Conservation (phyloP, 441 rosid genomes). For the Rhodomyrtus psidioides region DNA sequence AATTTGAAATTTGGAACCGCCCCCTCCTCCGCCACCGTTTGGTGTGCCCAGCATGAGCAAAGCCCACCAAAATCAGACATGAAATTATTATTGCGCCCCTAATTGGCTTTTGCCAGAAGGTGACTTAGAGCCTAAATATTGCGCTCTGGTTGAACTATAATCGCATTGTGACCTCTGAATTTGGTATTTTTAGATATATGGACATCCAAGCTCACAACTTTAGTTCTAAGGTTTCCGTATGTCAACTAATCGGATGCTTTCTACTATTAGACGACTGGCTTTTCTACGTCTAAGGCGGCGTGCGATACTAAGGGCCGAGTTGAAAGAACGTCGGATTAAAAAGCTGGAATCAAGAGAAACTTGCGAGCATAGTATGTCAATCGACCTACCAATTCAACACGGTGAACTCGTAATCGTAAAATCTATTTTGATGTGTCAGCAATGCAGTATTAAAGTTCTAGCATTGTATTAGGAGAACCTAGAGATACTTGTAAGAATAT, state of each 20-base stretch:
- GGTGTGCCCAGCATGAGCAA: not conserved
- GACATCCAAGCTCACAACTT: accelerated
- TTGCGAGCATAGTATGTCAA: not conserved
- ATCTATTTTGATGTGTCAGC: accelerated
- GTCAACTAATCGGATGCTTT: accelerated
- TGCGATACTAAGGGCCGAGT: accelerated
- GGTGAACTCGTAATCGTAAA: not conserved
- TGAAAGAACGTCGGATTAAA: not conserved
- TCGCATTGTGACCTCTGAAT: no score
- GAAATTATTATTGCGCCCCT: not conserved
- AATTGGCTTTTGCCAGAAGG: not conserved
- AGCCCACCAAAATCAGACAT: not conserved
- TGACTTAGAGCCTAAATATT: not conserved
- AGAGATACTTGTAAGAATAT: not conserved
- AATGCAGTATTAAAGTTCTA: accelerated
- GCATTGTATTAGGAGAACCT: accelerated
- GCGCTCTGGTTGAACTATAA: not conserved
- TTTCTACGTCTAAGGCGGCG: accelerated
- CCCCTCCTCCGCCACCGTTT: not conserved
- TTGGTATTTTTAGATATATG: not conserved
- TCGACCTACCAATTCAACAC: accelerated
- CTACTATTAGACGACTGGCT: no score
- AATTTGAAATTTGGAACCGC: not conserved
- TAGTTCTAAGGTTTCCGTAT: not conserved
- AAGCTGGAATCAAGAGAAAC: not conserved